Evolutionary conservation across 139 green algal genomes (phyloP).

Genomic region (Chlamydomonas applanata): DNA sequence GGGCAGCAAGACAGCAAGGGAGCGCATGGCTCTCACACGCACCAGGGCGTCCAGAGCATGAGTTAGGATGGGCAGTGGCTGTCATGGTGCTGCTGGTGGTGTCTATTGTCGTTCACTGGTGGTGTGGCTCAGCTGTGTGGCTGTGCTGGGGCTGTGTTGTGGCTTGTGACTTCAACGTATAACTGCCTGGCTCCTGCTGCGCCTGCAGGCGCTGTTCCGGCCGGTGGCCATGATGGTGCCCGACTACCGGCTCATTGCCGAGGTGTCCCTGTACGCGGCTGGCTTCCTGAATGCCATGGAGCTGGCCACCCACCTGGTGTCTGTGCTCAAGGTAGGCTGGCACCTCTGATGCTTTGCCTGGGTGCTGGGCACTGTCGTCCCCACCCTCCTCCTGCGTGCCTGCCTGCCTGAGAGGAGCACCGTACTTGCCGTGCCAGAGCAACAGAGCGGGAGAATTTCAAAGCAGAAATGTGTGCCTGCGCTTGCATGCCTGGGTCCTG

Average conservation of each 20-base stretch:
- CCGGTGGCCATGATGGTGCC: constrained; percentile 59
- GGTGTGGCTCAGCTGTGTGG: background rate
- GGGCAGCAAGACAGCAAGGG: too few species aligned
- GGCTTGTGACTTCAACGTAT: constrained; percentile 30
- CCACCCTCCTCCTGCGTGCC: too few species aligned
- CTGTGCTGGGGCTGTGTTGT: constrained; percentile 9
- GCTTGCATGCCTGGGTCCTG: constrained; percentile 1
- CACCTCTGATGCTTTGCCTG: too few species aligned
- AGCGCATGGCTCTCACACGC: too few species aligned
- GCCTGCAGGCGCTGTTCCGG: constrained; percentile 27
- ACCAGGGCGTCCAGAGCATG: too few species aligned
- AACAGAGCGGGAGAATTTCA: too few species aligned
- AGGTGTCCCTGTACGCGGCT: constrained; percentile 51
- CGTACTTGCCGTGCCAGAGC: too few species aligned
- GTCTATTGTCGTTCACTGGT: constrained; percentile 31
- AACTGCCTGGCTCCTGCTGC: background rate
- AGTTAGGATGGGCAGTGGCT: too few species aligned
- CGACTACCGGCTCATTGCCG: constrained; percentile 50
- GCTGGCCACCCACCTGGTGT: constrained; percentile 53
- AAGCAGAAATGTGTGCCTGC: too few species aligned
- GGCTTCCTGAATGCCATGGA: constrained; percentile 46
- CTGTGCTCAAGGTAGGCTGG: constrained; percentile 31
- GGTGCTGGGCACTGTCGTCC: too few species aligned
- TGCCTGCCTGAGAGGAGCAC: too few species aligned
- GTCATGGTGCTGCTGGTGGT: constrained; percentile 11